A percentile compares a stretch with the other conserved stretches of the same genome.
Conservation (phyloP, 164 flowering plant genomes). For the Pachysandra terminalis region DNA sequence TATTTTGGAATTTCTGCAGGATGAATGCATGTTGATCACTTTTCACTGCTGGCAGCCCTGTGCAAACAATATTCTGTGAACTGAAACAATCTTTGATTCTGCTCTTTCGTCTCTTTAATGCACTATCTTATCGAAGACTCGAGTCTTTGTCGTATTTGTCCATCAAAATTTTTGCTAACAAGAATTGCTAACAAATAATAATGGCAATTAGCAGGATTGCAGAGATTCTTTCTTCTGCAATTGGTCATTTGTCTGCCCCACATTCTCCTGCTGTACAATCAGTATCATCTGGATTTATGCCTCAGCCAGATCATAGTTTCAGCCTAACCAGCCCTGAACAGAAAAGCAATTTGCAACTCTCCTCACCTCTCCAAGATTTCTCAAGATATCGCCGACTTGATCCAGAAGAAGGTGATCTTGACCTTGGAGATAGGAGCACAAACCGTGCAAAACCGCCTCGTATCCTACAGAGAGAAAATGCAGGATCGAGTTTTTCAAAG, state of each 20-base stretch:
- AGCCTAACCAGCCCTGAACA: constrained; percentile 29
- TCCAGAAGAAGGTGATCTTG: constrained; percentile 45
- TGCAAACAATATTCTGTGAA: constrained; percentile 3
- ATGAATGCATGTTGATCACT: constrained; percentile 8
- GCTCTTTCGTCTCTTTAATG: neutral
- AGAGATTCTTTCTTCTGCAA: constrained; percentile 32
- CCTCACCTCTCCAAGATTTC: constrained; percentile 86
- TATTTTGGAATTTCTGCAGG: constrained; percentile 18
- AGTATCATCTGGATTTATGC: constrained; percentile 37
- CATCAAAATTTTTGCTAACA: constrained; percentile 5
- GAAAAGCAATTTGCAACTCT: constrained; percentile 47
- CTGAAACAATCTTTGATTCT: constrained; percentile 4
- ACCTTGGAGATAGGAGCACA: constrained; percentile 17
- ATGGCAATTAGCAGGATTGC: constrained; percentile 46
- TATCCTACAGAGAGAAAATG: constrained; percentile 46
- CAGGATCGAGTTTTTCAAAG: constrained; percentile 73
- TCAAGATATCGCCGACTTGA: constrained; percentile 55
- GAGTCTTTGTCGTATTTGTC: constrained; percentile 2
- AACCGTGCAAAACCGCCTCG: constrained; percentile 31
- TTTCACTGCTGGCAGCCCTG: constrained; percentile 5
- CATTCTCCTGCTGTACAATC: constrained; percentile 36
- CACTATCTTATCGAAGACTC: neutral
- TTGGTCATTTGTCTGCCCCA: constrained; percentile 32
- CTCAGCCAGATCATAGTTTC: constrained; percentile 33
- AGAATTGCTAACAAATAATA: neutral